These are phyloP conservation scores for Hamamelis virginiana DNA, from an alignment of 164 flowering plant genomes.

Conservation along the genomic window DNA sequence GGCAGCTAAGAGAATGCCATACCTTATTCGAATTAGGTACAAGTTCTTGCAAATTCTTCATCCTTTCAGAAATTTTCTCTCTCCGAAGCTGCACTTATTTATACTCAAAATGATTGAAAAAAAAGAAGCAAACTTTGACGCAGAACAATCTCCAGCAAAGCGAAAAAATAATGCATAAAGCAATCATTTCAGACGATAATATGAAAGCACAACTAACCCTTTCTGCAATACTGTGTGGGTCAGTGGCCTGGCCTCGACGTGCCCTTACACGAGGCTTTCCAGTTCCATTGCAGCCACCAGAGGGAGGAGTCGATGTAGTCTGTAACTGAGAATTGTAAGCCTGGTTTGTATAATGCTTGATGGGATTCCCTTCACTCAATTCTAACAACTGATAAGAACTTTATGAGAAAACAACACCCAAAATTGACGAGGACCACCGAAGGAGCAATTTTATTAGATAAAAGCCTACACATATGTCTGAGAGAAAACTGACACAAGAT, in stretches of 20 bases:
- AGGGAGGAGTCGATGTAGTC: background rate
- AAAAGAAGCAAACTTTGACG: background rate
- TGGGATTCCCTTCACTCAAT: background rate
- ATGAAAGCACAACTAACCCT: constrained; percentile 33
- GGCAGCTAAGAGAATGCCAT: background rate
- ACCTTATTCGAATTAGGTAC: constrained; percentile 66
- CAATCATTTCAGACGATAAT: background rate
- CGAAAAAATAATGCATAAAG: background rate
- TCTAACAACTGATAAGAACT: background rate
- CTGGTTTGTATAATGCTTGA: background rate
- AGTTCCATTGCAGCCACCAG: constrained; percentile 17
- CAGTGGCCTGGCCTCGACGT: constrained; percentile 68
- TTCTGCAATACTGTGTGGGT: constrained; percentile 71
- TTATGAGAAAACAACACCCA: background rate
- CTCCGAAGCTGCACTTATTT: constrained; percentile 47
- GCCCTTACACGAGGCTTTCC: constrained; percentile 43
- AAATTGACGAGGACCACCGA: background rate
- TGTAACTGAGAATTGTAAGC: constrained; percentile 1
- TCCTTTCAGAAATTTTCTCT: constrained; percentile 64
- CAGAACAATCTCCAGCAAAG: background rate
- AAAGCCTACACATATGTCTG: background rate
- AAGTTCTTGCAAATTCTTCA: constrained; percentile 64
- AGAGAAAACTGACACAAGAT: background rate
- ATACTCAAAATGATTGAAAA: background rate
- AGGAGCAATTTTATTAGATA: background rate